Conservation (phyloP, 139 green algal species). For the Volvox africanus region DNA sequence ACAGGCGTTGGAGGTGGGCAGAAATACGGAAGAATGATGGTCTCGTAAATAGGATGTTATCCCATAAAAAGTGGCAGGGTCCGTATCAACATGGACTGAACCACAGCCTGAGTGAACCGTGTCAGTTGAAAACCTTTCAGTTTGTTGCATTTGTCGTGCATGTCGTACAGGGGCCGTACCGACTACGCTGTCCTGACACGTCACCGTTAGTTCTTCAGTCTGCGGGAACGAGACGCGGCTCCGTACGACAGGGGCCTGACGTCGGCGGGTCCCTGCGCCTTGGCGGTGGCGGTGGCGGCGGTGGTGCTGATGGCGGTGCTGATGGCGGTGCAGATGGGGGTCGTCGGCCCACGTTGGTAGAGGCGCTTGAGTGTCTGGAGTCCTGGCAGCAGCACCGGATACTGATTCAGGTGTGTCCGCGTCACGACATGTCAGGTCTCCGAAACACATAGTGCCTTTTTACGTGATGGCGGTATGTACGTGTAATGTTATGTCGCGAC, state of each 20-base stretch:
- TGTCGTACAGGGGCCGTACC: conserved; percentile 12
- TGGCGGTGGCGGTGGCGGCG: not conserved
- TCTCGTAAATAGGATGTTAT: too few relatives aligned
- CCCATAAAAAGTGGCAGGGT: too few relatives aligned
- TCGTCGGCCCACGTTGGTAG: not conserved
- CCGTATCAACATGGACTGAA: too few relatives aligned
- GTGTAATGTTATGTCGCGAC: too few relatives aligned
- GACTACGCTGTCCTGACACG: conserved; percentile 24
- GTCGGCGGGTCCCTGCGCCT: not conserved
- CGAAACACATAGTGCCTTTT: too few relatives aligned
- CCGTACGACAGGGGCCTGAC: not conserved
- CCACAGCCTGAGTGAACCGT: too few relatives aligned
- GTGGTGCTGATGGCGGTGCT: not conserved
- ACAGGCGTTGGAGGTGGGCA: conserved; percentile 9
- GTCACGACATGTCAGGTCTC: not conserved
- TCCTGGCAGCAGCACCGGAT: not conserved
- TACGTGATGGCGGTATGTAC: too few relatives aligned
- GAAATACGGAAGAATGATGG: too few relatives aligned
- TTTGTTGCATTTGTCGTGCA: too few relatives aligned
- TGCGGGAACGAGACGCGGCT: not conserved
- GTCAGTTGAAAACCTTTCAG: too few relatives aligned
- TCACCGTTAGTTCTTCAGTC: not conserved
- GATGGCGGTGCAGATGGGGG: not conserved
- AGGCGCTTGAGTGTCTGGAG: not conserved
- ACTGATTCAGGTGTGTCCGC: not conserved